These are phyloP conservation scores for Colletotrichum cordylinicola DNA, from an alignment of 2,329 filamentous ascomycete genomes.

Conservation along the genomic window DNA sequence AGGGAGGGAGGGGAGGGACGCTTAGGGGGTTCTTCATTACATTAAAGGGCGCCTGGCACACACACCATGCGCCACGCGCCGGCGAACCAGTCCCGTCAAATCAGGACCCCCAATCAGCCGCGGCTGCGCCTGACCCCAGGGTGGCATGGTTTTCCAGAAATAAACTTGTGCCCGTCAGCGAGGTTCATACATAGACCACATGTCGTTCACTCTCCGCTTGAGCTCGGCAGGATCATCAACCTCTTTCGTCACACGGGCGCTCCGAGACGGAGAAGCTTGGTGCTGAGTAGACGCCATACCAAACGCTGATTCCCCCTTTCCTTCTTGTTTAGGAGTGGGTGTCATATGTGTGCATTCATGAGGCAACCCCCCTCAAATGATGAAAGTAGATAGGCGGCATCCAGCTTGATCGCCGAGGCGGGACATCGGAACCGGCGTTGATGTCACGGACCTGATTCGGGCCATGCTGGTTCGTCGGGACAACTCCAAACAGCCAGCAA, in stretches of 20 bases:
- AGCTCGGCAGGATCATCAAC: neutral
- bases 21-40: neutral
- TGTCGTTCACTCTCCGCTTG: neutral
- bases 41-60: neutral
- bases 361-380: neutral
- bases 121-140: neutral
- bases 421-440: neutral
- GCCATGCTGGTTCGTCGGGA: neutral
- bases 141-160: neutral
- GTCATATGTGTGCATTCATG: neutral
- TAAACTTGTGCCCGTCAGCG: neutral
- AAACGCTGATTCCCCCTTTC: neutral
- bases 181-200: neutral
- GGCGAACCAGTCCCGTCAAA: neutral
- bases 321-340: neutral
- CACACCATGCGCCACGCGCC: neutral
- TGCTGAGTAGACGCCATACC: neutral
- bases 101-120: neutral
- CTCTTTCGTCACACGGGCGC: neutral
- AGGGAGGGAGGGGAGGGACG: neutral
- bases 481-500: neutral
- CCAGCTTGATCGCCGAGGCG: neutral
- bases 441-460: neutral
- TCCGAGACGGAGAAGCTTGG: neutral
- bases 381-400: neutral